A percentile compares a stretch with the other conserved stretches of the same genome.
These are phyloP conservation scores for Asterochloris sp. DNA, from an alignment of 139 green algal species.

Conservation along the genomic window DNA sequence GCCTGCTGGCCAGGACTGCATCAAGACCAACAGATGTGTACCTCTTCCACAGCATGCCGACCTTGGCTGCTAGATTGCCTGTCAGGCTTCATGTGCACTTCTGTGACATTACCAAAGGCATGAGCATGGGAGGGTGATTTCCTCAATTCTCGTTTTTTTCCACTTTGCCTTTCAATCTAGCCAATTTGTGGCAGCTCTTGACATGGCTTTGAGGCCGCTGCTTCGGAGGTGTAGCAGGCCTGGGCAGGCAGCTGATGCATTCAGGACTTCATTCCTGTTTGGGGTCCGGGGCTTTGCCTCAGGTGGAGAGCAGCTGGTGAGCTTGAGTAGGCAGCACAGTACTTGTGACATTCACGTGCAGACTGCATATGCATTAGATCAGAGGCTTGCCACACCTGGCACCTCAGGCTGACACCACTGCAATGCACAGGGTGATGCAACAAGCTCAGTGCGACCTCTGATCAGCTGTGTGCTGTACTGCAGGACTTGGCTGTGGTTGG, in stretches of 20 bases:
- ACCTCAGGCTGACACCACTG: not conserved
- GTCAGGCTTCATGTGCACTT: too few relatives aligned
- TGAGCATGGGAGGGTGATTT: too few relatives aligned
- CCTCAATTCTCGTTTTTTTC: too few relatives aligned
- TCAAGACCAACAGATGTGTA: too few relatives aligned
- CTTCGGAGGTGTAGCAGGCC: too few relatives aligned
- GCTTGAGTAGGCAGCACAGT: not conserved
- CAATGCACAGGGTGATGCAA: not conserved
- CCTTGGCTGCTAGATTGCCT: too few relatives aligned
- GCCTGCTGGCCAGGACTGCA: too few relatives aligned
- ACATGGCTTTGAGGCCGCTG: not conserved
- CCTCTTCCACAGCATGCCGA: too few relatives aligned
- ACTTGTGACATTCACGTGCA: not conserved
- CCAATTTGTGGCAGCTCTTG: too few relatives aligned
- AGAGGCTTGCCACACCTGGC: not conserved
- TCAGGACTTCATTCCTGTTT: not conserved
- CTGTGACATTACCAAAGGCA: too few relatives aligned
- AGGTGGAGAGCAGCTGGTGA: not conserved
- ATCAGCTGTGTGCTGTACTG: not conserved
- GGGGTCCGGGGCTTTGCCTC: slow-evolving; percentile 12
- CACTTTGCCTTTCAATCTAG: too few relatives aligned
- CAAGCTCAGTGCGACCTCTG: not conserved
- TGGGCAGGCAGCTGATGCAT: too few relatives aligned
- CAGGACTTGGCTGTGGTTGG: slow-evolving; percentile 96
- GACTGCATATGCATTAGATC: not conserved